These are phyloP conservation scores for Penicillium lividum DNA, from an alignment of 495 filamentous ascomycete species.

Conservation along the genomic window DNA sequence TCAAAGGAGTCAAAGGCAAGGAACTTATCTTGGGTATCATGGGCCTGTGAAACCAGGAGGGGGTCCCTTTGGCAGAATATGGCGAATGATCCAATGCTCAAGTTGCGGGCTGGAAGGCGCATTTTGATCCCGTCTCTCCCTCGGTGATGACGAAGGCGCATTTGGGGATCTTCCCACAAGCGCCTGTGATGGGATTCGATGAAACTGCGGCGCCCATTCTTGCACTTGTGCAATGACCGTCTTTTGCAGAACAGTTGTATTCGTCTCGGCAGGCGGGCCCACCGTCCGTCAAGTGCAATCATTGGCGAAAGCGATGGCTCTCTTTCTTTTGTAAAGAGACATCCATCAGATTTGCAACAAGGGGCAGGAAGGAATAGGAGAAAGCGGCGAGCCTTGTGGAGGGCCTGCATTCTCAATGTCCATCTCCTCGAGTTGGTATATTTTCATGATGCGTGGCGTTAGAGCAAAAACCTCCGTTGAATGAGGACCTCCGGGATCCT, in stretches of 20 bases:
- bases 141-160: too few species aligned
- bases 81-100: too few species aligned
- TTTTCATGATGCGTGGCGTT: neutral
- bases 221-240: neutral
- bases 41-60: neutral
- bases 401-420: neutral
- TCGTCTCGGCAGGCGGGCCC: neutral
- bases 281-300: too few species aligned
- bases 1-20: neutral
- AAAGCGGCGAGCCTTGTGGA: neutral
- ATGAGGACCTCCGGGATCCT: neutral
- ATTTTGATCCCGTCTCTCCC: too few species aligned
- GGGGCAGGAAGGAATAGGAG: neutral
- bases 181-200: neutral
- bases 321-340: neutral
- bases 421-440: too few species aligned
- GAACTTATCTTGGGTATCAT: slow-evolving; percentile 3
- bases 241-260: neutral
- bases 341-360: neutral
- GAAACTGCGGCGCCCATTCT: neutral
- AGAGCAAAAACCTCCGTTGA: neutral
- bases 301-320: slow-evolving; percentile 3
- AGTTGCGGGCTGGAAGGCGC: too few species aligned
- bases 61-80: too few species aligned
- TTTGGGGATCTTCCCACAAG: too few species aligned